These are phyloP conservation scores for Teunomyces atbi DNA, from an alignment of 805 yeast species.

Conservation along the genomic window DNA sequence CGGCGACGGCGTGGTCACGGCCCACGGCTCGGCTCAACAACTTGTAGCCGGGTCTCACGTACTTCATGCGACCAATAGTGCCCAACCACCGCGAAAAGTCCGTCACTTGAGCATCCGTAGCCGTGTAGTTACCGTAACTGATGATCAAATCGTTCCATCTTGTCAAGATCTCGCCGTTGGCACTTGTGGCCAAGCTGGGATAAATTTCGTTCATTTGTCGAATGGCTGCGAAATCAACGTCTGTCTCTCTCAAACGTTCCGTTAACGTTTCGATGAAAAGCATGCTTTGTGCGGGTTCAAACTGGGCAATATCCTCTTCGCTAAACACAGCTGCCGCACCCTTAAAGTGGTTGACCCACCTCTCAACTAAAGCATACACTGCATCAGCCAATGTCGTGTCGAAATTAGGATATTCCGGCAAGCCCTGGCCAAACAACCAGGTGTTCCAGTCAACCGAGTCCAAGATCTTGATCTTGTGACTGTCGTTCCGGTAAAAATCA, in stretches of 20 bases:
- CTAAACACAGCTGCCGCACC: conserved; percentile 5
- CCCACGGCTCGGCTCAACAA: conserved; percentile 59
- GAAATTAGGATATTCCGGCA: conserved; percentile 23
- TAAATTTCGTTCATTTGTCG: conserved; percentile 16
- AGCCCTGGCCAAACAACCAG: conserved; percentile 28
- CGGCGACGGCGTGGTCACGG: conserved; percentile 59
- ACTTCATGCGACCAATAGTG: conserved; percentile 92
- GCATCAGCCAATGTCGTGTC: conserved; percentile 30
- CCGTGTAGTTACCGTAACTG: conserved; percentile 16
- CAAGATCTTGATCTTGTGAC: conserved; percentile 17
- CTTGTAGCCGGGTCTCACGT: conserved; percentile 82
- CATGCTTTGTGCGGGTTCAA: conserved; percentile 26
- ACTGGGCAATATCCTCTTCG: conserved; percentile 10
- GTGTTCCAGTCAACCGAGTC: conserved; percentile 27
- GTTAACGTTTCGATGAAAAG: conserved; percentile 24
- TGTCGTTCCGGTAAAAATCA: conserved; percentile 21
- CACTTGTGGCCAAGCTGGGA: conserved; percentile 17
- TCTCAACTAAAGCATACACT: conserved; percentile 21
- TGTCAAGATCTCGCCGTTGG: conserved; percentile 25
- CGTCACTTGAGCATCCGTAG: conserved; percentile 14
- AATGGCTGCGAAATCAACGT: conserved; percentile 11
- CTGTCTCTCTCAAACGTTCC: conserved; percentile 12
- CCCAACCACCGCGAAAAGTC: conserved; percentile 63
- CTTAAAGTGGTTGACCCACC: conserved; percentile 17
- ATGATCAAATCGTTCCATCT: conserved; percentile 24